These are phyloP conservation scores for Boletus coccyginus DNA, from an alignment of 768 basidiomycete species.

Conservation along the genomic window DNA sequence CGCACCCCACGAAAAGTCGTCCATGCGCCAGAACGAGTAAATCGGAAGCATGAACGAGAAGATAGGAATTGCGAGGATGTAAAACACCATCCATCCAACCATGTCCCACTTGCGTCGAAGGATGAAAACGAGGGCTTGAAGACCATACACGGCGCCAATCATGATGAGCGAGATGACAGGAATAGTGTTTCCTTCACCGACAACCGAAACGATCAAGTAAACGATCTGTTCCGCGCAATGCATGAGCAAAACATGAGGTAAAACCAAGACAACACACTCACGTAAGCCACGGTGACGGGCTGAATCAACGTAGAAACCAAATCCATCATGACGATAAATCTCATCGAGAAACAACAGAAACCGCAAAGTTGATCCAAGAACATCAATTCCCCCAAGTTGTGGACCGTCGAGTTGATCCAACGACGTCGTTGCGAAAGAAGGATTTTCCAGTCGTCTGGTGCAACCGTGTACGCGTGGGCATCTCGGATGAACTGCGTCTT, in stretches of 20 bases:
- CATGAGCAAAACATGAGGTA: conserved; percentile 2
- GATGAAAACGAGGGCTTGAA: conserved; percentile 90
- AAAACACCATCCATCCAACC: conserved; percentile 97
- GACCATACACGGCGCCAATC: conserved; percentile 92
- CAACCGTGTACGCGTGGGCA: conserved; percentile 91
- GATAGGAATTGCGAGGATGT: conserved; percentile 89
- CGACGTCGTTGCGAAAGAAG: conserved; percentile 94
- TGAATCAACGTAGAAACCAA: conserved; percentile 82
- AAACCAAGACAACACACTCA: conserved; percentile 43
- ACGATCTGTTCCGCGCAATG: conserved; percentile 53
- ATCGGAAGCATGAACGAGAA: conserved; percentile 93
- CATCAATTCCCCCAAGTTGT: conserved; percentile 91
- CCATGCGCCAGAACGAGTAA: conserved; percentile 98
- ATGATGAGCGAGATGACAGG: conserved; percentile 85
- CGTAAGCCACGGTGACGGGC: conserved; percentile 87
- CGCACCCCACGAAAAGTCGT: conserved; percentile 95
- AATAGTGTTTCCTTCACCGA: conserved; percentile 60
- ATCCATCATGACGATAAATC: conserved; percentile 97
- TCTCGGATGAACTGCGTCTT: conserved; percentile 96
- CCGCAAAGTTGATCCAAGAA: conserved; percentile 91
- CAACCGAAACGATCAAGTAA: conserved; percentile 83
- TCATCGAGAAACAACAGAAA: conserved; percentile 99
- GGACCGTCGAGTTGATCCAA: conserved; percentile 99
- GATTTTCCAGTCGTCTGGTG: conserved; percentile 94
- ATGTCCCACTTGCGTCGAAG: conserved; percentile 97